A percentile compares a stretch with the other conserved stretches of the same genome.
Evolutionary conservation across 768 basidiomycete genomes (phyloP).

Genomic region (Calocera viscosa): DNA sequence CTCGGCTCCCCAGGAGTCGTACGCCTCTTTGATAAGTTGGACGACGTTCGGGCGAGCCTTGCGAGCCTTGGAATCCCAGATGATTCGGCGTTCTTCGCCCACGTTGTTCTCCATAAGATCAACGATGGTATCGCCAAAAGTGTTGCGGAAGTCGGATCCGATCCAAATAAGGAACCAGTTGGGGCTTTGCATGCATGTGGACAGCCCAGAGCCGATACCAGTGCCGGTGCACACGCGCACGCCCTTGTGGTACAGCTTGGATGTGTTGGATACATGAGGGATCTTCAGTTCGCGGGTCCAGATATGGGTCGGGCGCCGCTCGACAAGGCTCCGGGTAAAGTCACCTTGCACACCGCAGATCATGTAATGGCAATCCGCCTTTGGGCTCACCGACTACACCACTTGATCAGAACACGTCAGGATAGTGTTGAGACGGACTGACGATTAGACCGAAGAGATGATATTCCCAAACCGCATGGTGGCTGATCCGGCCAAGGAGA

Average conservation of each 20-base stretch:
- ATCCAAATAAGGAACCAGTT: constrained; percentile 64
- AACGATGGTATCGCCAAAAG: constrained; percentile 68
- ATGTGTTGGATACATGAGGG: constrained; percentile 58
- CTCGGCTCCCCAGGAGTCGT: constrained; percentile 61
- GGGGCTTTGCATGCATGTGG: constrained; percentile 65
- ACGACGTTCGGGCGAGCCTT: constrained; percentile 67
- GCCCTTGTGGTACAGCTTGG: constrained; percentile 63
- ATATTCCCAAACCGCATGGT: constrained; percentile 63
- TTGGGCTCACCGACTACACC: constrained; percentile 44
- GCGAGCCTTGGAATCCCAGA: constrained; percentile 63
- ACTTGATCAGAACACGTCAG: constrained; percentile 14
- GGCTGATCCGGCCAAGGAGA: constrained; percentile 58
- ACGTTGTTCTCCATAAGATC: constrained; percentile 59
- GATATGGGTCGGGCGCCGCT: constrained; percentile 51
- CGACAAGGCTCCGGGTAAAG: constrained; percentile 60
- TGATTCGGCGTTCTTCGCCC: constrained; percentile 55
- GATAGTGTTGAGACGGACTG: background rate
- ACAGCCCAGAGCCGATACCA: constrained; percentile 65
- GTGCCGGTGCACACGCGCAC: constrained; percentile 75
- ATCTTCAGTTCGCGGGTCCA: constrained; percentile 79
- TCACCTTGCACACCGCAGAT: constrained; percentile 64
- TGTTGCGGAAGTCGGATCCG: constrained; percentile 74
- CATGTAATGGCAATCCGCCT: constrained; percentile 68
- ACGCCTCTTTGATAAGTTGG: constrained; percentile 59
- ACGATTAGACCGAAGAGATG: constrained; percentile 68